Evolutionary conservation across 208 protist genomes (phyloP).

Genomic region (Zelonia costaricensis): DNA sequence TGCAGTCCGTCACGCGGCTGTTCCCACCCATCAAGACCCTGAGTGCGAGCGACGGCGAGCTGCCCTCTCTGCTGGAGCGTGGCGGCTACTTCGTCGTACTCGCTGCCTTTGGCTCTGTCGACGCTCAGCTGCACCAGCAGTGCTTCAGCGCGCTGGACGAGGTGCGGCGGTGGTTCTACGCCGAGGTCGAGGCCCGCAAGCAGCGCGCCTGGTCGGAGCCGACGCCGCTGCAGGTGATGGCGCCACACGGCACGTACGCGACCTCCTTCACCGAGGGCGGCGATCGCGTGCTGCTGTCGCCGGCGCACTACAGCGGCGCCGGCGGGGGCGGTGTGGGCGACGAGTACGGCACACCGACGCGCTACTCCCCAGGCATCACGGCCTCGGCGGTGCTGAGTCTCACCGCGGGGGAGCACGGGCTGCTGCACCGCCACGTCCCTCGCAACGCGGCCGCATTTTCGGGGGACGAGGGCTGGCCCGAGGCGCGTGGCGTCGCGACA

Average conservation of each 20-base stretch:
- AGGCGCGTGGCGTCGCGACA: slow-evolving; percentile 7
- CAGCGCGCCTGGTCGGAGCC: slow-evolving; percentile 37
- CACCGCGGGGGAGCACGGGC: neutral
- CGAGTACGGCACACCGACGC: slow-evolving; percentile 19
- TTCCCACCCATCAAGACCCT: slow-evolving; percentile 31
- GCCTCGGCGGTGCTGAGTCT: slow-evolving; percentile 5
- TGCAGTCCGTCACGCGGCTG: neutral
- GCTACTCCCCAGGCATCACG: slow-evolving; percentile 21
- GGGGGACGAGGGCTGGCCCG: slow-evolving; percentile 29
- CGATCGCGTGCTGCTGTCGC: slow-evolving; percentile 16
- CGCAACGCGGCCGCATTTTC: no score
- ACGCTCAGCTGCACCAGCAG: slow-evolving; percentile 44
- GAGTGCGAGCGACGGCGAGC: slow-evolving; percentile 13
- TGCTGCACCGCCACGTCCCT: neutral
- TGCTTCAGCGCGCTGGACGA: slow-evolving; percentile 44
- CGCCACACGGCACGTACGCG: slow-evolving; percentile 17
- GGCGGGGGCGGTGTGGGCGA: neutral
- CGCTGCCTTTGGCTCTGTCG: slow-evolving; percentile 50
- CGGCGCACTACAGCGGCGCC: neutral
- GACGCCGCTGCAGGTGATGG: slow-evolving; percentile 29
- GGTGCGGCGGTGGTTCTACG: slow-evolving; percentile 42
- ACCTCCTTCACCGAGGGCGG: slow-evolving; percentile 21
- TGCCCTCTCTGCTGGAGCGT: slow-evolving; percentile 32
- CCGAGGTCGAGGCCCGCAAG: slow-evolving; percentile 38
- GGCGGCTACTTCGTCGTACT: slow-evolving; percentile 72